Percentiles rank a stretch among this genome's conserved stretches.
phyloP scores from a whole-genome alignment of 345 rosid genomes.

The Citrus glauca region DNA sequence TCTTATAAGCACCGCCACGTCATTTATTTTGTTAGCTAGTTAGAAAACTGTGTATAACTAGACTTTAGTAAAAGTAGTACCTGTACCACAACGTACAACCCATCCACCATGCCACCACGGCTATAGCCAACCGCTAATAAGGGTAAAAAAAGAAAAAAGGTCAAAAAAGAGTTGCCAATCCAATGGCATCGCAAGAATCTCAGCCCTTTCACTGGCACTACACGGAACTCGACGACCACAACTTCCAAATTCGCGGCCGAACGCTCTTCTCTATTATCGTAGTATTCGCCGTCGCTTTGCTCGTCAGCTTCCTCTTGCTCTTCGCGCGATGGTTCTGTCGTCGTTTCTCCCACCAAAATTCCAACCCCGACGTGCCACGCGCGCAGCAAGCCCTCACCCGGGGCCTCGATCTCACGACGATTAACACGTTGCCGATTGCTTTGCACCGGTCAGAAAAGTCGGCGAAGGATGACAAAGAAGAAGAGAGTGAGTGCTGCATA shows the following conservation, averaged over 20 bases:
- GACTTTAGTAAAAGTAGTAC: background rate
- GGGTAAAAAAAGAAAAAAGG: background rate
- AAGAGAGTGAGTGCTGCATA: conserved; percentile 49
- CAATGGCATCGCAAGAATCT: conserved; percentile 24
- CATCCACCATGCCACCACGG: background rate
- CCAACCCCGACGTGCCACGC: background rate
- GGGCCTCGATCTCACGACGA: conserved; percentile 25
- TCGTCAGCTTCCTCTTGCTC: conserved; percentile 31
- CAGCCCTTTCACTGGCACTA: conserved; percentile 41
- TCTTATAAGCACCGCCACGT: background rate
- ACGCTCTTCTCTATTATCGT: conserved; percentile 34
- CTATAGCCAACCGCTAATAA: background rate
- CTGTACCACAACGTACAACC: background rate
- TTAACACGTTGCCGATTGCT: conserved; percentile 22
- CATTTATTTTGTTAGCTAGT: background rate
- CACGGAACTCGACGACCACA: conserved; percentile 38
- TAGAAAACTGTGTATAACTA: background rate
- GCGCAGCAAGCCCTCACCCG: background rate
- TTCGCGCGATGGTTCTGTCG: conserved; percentile 41
- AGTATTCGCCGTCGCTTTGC: conserved; percentile 25
- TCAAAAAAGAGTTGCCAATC: background rate
- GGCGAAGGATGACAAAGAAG: background rate
- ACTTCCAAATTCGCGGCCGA: conserved; percentile 37
- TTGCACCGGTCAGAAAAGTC: conserved; percentile 6
- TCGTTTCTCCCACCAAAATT: conserved; percentile 1